Conservation (phyloP, 495 filamentous ascomycete genomes). For the Aspergillus olivimuriae region DNA sequence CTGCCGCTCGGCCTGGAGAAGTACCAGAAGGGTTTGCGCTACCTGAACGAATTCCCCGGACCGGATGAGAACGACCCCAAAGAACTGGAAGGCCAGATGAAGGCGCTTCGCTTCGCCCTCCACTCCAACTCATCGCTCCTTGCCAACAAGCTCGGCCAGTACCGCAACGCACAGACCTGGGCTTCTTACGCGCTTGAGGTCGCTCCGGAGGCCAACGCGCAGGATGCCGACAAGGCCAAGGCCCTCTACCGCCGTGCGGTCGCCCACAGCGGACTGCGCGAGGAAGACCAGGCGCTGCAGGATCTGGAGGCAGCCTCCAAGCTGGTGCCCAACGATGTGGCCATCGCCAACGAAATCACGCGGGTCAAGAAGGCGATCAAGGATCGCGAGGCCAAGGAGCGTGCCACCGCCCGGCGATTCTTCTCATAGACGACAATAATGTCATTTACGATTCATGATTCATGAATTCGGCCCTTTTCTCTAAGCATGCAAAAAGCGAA, state of each 20-base stretch:
- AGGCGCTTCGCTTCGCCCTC: conserved; percentile 66
- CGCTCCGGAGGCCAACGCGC: conserved; percentile 43
- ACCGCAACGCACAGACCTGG: conserved; percentile 57
- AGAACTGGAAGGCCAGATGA: conserved; percentile 60
- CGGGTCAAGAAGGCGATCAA: conserved; percentile 68
- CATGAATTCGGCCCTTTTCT: conserved; percentile 10
- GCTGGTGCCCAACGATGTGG: conserved; percentile 70
- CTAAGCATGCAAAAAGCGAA: conserved; percentile 12
- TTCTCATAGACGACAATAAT: conserved; percentile 46
- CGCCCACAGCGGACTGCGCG: conserved; percentile 67
- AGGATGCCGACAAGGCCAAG: conserved; percentile 80
- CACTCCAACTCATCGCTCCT: conserved; percentile 75
- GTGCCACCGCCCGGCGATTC: conserved; percentile 82
- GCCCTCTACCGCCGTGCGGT: conserved; percentile 76
- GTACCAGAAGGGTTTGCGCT: conserved; percentile 96
- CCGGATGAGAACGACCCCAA: conserved; percentile 57
- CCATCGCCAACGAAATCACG: conserved; percentile 65
- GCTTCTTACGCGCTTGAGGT: conserved; percentile 72
- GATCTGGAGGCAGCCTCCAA: conserved; percentile 72
- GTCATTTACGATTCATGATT: conserved; percentile 27
- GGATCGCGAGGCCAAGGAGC: conserved; percentile 76
- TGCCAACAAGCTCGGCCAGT: conserved; percentile 71
- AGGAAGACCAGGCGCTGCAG: conserved; percentile 76
- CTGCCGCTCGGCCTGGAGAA: conserved; percentile 72
- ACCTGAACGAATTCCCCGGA: conserved; percentile 82